These are phyloP conservation scores for Mycoemilia scoparia DNA, from an alignment of 192 early-diverging fungal genomes.

Conservation along the genomic window DNA sequence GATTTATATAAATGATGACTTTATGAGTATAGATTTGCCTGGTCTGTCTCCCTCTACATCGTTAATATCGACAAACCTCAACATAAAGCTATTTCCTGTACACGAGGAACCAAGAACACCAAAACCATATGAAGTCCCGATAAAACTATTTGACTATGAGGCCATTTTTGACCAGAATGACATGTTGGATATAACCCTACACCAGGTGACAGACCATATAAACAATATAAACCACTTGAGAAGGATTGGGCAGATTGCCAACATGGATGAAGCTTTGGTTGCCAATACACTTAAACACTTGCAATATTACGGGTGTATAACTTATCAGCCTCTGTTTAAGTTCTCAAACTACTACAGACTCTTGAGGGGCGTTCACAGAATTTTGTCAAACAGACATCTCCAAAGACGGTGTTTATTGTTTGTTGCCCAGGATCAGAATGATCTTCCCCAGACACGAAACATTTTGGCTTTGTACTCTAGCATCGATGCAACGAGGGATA, in stretches of 20 bases:
- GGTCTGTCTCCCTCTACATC: constrained; percentile 11
- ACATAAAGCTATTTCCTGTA: constrained; percentile 26
- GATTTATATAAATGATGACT: too few species aligned
- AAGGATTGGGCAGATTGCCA: constrained; percentile 55
- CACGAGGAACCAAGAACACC: constrained; percentile 13
- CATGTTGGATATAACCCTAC: constrained; percentile 74
- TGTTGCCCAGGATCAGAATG: too few species aligned
- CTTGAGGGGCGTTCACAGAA: constrained; percentile 33
- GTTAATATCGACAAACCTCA: constrained; percentile 14
- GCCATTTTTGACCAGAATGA: constrained; percentile 43
- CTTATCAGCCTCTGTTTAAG: constrained; percentile 85
- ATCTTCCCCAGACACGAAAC: too few species aligned
- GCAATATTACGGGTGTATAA: constrained; percentile 83
- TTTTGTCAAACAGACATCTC: not conserved
- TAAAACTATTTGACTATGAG: constrained; percentile 18
- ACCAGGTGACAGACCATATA: constrained; percentile 51
- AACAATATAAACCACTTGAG: constrained; percentile 76
- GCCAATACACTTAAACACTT: constrained; percentile 74
- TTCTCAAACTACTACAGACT: constrained; percentile 81
- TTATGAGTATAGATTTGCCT: too few species aligned
- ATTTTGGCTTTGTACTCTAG: too few species aligned
- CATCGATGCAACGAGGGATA: too few species aligned
- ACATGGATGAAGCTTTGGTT: constrained; percentile 58
- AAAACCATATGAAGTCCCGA: constrained; percentile 15
- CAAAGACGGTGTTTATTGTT: not conserved